Base-by-base conservation (phyloP, 495 filamentous ascomycete genomes). In the Podospora appendiculata region DNA sequence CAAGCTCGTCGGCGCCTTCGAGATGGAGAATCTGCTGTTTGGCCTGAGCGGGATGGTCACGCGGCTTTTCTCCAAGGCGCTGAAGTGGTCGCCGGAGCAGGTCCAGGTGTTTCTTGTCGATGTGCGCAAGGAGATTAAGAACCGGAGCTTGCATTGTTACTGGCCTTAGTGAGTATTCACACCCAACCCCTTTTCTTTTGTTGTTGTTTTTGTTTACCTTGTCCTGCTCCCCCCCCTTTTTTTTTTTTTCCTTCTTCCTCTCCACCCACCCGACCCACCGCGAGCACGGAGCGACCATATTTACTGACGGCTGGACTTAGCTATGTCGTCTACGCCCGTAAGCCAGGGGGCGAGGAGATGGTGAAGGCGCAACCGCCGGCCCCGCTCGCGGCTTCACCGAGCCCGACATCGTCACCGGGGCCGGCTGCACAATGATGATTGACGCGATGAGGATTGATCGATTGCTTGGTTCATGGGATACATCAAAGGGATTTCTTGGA, bases 81-180 rank as follows among this genome's bases (percentile, higher is more conserved):
- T 79, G 17, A 74, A 74, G 1, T 82, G 76, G 77, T 65, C 14
- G 45, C 57, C 14, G 8, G 63, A 67, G 45, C 69, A 79, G 45
- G 71, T 83, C 17, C 70, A 83, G 58, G 72, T 71, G 2, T 62
- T 81, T 46, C 58, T 81, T 14, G 74, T 74, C 6, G 72, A 76
- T 10, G 72, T 82, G 32, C 68, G 35, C 76, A 80, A 69, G 34
- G 81, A 81, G 49, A 58, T 83, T 19, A 68, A 65, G 56, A 73
- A 81, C 59, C 62, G 68, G 38, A 67, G 63, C 7, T 59, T 78
- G 33, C 79, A 83, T 62, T 66, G 63, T 3, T 79, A 74, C 54
- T 69, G 65, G 45, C 60, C 63, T 1, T 63, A 50, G 66, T 63
- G 51, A 47, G 58, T 67, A 2, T 38, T 38, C 34, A 41, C n/a